Evolutionary conservation across 2,329 filamentous ascomycete genomes (phyloP).

Genomic region (Trichophyton rubrum): DNA sequence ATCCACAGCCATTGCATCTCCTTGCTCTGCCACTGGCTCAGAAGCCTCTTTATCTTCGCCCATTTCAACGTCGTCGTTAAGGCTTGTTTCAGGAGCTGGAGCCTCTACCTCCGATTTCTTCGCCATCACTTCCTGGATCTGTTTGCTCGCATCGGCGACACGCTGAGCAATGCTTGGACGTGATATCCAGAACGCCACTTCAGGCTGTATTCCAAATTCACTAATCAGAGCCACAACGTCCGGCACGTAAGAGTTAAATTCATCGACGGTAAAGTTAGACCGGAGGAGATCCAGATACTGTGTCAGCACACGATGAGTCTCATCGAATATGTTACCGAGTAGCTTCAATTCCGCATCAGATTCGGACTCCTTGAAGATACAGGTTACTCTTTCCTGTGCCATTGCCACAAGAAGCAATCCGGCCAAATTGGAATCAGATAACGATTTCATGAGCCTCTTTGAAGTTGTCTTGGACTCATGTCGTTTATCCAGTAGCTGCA

Average conservation of each 20-base stretch:
- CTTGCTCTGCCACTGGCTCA: conserved; percentile 13
- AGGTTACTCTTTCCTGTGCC: conserved; percentile 79
- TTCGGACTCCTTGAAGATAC: conserved; percentile 58
- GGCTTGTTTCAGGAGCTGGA: conserved; percentile 19
- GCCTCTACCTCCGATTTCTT: conserved; percentile 20
- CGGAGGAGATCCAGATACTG: conserved; percentile 85
- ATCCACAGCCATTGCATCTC: conserved; percentile 10
- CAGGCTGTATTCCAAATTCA: conserved; percentile 66
- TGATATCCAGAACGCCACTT: conserved; percentile 73
- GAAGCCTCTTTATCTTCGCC: conserved; percentile 20
- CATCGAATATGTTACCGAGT: conserved; percentile 75
- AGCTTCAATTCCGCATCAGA: conserved; percentile 71
- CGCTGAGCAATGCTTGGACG: conserved; percentile 60
- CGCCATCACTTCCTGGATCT: conserved; percentile 17
- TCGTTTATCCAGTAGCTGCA: conserved; percentile 68
- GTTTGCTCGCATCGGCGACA: conserved; percentile 36
- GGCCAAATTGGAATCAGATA: conserved; percentile 66
- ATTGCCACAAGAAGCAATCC: conserved; percentile 79
- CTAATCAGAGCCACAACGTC: conserved; percentile 59
- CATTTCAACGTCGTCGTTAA: conserved; percentile 20
- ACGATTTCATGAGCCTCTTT: conserved; percentile 63
- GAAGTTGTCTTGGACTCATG: conserved; percentile 64
- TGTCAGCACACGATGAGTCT: conserved; percentile 69
- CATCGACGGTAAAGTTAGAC: conserved; percentile 59
- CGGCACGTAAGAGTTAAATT: conserved; percentile 71